These are phyloP conservation scores for Colletotrichum spinosum DNA, from an alignment of 2,329 filamentous ascomycete genomes.

Conservation along the genomic window DNA sequence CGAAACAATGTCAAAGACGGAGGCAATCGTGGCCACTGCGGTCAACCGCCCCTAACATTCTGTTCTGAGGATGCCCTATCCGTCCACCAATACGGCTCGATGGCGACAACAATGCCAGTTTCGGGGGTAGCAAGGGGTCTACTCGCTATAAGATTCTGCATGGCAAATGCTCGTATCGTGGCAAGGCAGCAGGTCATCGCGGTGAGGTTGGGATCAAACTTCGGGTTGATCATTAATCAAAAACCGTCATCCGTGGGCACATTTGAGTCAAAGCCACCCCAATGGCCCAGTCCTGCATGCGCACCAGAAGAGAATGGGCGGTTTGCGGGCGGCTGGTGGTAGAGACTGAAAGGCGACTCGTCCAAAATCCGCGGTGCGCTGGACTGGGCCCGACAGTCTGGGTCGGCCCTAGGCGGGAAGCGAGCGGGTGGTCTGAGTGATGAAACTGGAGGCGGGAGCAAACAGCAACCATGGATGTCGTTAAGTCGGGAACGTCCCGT, in stretches of 20 bases:
- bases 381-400: conserved; percentile 24
- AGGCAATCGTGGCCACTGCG: conserved; percentile 1
- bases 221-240: too few relatives aligned
- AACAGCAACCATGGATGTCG: conserved; percentile 8
- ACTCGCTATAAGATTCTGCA: background rate
- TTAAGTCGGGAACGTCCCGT: too few relatives aligned
- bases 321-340: background rate
- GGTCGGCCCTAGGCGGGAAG: conserved; percentile 9
- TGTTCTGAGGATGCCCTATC: background rate
- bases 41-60: conserved; percentile 6
- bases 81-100: background rate
- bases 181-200: background rate
- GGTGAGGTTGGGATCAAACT: too few relatives aligned
- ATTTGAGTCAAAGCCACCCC: conserved; percentile 1
- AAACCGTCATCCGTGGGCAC: background rate
- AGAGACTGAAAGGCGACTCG: background rate
- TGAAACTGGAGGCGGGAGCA: conserved; percentile 1
- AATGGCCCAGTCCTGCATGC: background rate
- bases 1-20: background rate
- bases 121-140: background rate
- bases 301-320: too few relatives aligned
- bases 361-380: background rate
- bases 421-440: conserved; percentile 3
- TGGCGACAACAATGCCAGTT: conserved; percentile 7
- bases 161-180: background rate